Conservation (phyloP, 2,329 filamentous ascomycete species). For the Talaromyces sp. region DNA sequence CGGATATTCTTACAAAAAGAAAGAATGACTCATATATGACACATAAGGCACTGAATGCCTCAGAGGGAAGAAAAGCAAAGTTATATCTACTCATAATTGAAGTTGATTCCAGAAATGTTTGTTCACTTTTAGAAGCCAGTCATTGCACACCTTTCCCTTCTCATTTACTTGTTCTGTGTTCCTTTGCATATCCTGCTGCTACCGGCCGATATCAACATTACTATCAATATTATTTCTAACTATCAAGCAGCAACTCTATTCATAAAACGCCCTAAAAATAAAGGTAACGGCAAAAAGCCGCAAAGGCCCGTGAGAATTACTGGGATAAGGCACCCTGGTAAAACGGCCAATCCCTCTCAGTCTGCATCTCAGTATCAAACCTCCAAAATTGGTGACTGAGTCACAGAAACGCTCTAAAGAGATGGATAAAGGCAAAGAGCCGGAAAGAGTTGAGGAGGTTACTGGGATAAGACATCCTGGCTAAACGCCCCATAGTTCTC, state of each 20-base stretch:
- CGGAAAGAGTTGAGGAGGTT: too few relatives aligned
- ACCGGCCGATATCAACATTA: not conserved
- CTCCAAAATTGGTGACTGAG: too few relatives aligned
- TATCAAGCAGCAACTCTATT: not conserved
- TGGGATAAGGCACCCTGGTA: not conserved
- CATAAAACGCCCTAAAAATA: not conserved
- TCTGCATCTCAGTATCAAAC: too few relatives aligned
- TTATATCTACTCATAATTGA: not conserved
- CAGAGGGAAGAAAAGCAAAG: not conserved
- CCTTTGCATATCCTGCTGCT: not conserved
- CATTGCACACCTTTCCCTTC: not conserved
- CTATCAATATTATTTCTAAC: not conserved
- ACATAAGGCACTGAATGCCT: not conserved
- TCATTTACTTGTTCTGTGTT: not conserved
- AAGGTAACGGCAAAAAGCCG: not conserved
- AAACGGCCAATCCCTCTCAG: not conserved
- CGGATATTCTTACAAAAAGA: not conserved
- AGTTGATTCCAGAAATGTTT: not conserved
- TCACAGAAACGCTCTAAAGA: too few relatives aligned
- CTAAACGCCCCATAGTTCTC: too few relatives aligned
- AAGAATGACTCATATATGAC: not conserved
- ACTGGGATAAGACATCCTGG: too few relatives aligned
- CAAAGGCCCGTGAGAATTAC: not conserved
- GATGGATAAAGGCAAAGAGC: too few relatives aligned
- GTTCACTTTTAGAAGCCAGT: not conserved